phyloP scores from a whole-genome alignment of 805 yeast species.

The Saccharomycopsis oosterbeekiorum region DNA sequence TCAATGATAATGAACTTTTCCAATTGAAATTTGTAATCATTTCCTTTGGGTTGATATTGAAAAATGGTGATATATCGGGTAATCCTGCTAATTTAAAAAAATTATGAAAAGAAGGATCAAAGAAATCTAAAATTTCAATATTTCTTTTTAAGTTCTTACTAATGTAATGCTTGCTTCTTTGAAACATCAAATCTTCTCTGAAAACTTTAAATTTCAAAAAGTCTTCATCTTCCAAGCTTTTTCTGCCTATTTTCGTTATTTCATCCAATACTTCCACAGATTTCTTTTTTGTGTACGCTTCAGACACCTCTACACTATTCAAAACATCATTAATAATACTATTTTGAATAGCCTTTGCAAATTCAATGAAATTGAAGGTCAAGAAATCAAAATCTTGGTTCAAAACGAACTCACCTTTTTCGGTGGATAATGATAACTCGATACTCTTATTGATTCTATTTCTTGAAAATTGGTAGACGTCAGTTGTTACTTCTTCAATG shows the following conservation, averaged over 20 bases:
- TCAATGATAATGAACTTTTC: slow-evolving; percentile 26
- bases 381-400: slow-evolving; percentile 34
- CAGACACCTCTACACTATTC: slow-evolving; percentile 54
- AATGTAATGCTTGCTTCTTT: slow-evolving; percentile 55
- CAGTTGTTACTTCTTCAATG: slow-evolving; percentile 50
- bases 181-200: slow-evolving; percentile 72
- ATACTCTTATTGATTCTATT: slow-evolving; percentile 43
- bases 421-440: slow-evolving; percentile 18
- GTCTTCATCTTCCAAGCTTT: slow-evolving; percentile 52
- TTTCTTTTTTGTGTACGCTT: slow-evolving; percentile 51
- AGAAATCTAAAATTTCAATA: slow-evolving; percentile 60
- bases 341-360: slow-evolving; percentile 59
- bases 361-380: slow-evolving; percentile 52
- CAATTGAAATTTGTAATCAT: slow-evolving; percentile 25
- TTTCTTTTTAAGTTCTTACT: slow-evolving; percentile 48
- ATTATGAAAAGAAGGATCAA: slow-evolving; percentile 66
- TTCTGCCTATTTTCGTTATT: slow-evolving; percentile 53
- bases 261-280: slow-evolving; percentile 54
- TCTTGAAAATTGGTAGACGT: slow-evolving; percentile 53
- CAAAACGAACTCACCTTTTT: slow-evolving; percentile 19
- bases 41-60: background rate
- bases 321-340: slow-evolving; percentile 58
- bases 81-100: slow-evolving; percentile 39
- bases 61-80: background rate
- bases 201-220: slow-evolving; percentile 48